A percentile compares a stretch with the other conserved stretches of the same genome.
Evolutionary conservation across 2,329 filamentous ascomycete genomes (phyloP).

Genomic region (Coleophoma eucalyptorum): DNA sequence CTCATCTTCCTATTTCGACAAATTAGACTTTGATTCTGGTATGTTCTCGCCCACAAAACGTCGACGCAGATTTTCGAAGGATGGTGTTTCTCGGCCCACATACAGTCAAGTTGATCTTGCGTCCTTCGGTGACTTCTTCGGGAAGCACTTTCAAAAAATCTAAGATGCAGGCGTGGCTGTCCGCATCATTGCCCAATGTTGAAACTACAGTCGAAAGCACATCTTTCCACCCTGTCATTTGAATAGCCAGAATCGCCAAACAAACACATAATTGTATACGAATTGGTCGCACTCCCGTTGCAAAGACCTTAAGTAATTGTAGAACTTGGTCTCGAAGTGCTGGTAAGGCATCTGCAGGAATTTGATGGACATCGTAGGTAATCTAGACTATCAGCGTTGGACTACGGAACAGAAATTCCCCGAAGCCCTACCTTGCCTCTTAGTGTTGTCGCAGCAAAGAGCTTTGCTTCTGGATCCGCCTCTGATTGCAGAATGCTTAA

Average conservation of each 20-base stretch:
- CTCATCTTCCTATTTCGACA: constrained; percentile 82
- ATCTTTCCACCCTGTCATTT: constrained; percentile 95
- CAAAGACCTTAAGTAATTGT: constrained; percentile 74
- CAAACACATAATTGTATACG: constrained; percentile 93
- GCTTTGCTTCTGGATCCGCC: constrained; percentile 77
- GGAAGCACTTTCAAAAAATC: constrained; percentile 96
- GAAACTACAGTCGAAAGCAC: constrained; percentile 79
- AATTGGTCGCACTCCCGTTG: constrained; percentile 77
- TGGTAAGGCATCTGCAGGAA: constrained; percentile 70
- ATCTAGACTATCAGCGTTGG: constrained; percentile 55
- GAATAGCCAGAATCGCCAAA: constrained; percentile 89
- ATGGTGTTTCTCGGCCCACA: constrained; percentile 62
- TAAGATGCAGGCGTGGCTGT: constrained; percentile 81
- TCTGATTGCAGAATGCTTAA: constrained; percentile 82
- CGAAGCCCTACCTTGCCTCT: constrained; percentile 80
- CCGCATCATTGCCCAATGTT: constrained; percentile 70
- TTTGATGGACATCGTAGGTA: constrained; percentile 90
- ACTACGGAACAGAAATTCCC: no score
- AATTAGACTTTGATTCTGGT: constrained; percentile 41
- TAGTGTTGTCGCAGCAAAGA: constrained; percentile 94
- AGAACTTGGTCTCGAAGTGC: constrained; percentile 82
- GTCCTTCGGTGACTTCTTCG: constrained; percentile 98
- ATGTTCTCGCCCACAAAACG: constrained; percentile 29
- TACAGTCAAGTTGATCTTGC: constrained; percentile 99
- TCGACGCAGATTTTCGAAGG: constrained; percentile 31